Conservation (phyloP, 1,284 basidiomycete species). For the Cryptococcus floricola region DNA sequence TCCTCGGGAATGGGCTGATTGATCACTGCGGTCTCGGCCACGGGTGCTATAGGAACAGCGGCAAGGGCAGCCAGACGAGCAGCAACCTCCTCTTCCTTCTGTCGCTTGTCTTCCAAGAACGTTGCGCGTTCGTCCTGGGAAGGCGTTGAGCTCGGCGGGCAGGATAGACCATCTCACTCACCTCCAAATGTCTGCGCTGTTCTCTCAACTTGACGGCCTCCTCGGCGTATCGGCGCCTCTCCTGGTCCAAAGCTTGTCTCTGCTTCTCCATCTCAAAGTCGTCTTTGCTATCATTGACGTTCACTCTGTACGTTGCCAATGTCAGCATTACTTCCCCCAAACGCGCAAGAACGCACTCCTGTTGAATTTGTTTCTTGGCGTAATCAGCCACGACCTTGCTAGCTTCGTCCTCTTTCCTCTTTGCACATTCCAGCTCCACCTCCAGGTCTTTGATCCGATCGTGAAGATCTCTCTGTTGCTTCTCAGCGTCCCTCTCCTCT, state of each 20-base stretch:
- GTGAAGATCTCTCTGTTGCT: conserved; percentile 28
- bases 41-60: conserved; percentile 52
- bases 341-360: conserved; percentile 16
- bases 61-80: conserved; percentile 56
- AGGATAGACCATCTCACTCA: conserved; percentile 36
- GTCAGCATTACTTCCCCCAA: conserved; percentile 4
- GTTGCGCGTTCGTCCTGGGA: conserved; percentile 55
- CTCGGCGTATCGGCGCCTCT: conserved; percentile 63
- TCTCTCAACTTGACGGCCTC: conserved; percentile 61
- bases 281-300: conserved; percentile 6
- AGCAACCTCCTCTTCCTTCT: conserved; percentile 58
- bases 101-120: conserved; percentile 63
- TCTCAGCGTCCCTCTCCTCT: conserved; percentile 30
- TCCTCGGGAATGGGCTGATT: background rate
- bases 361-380: conserved; percentile 26
- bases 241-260: conserved; percentile 57
- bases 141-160: background rate
- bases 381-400: conserved; percentile 35
- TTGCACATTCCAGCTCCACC: conserved; percentile 38
- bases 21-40: background rate
- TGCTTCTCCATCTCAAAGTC: conserved; percentile 31
- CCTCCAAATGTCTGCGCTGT: conserved; percentile 66
- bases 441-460: conserved; percentile 45
- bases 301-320: background rate
- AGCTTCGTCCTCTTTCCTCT: conserved; percentile 37